A percentile compares a stretch with the other conserved stretches of the same genome.
Conservation (phyloP, 805 yeast species). For the Cyberlindnera bimundalis region DNA sequence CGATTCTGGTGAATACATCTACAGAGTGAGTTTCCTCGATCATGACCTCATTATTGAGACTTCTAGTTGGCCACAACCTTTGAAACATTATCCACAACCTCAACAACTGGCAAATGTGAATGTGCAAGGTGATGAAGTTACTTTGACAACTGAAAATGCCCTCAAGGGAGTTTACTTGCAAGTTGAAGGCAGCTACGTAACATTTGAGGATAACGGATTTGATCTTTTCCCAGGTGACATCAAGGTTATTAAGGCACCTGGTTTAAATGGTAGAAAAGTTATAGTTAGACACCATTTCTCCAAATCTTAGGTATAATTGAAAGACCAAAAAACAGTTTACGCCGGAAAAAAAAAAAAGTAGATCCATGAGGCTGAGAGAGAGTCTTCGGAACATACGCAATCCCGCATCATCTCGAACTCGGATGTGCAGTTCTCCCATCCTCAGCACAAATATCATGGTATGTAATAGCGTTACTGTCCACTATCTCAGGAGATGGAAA, state of each 20-base stretch:
- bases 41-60: constrained; percentile 28
- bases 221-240: constrained; percentile 42
- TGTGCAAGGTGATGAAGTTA: constrained; percentile 26
- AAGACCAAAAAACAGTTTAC: no score
- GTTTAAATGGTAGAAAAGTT: constrained; percentile 2
- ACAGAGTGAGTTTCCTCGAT: constrained; percentile 15
- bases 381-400: no score
- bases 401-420: no score
- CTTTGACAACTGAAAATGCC: constrained; percentile 33
- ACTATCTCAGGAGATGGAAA: no score
- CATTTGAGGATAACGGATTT: constrained; percentile 43
- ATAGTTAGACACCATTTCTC: constrained; percentile 10
- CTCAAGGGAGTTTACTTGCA: constrained; percentile 43
- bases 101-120: constrained; percentile 26
- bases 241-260: constrained; percentile 4
- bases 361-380: no score
- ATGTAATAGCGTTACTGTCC: no score
- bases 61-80: constrained; percentile 47
- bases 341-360: no score
- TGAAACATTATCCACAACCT: constrained; percentile 15
- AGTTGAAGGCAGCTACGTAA: constrained; percentile 23
- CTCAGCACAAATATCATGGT: no score
- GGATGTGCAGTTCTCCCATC: no score
- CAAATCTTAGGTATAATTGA: no score
- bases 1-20: constrained; percentile 8